Evolutionary conservation across 768 basidiomycete genomes (phyloP), one percentile per base, ranked within the genome.

Genomic region (Nidularia sp.): DNA sequence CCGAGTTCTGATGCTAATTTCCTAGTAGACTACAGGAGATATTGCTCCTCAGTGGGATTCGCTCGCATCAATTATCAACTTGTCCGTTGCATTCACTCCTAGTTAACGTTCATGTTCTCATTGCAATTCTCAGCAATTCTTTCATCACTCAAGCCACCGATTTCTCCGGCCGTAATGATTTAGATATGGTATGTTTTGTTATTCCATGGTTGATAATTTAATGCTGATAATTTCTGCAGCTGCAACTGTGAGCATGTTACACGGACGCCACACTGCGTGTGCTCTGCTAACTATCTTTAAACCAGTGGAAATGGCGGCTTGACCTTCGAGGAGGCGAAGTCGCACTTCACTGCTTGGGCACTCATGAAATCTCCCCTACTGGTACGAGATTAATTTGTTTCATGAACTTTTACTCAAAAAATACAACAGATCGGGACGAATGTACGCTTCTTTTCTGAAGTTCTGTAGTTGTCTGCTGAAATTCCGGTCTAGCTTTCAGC

Each of bases 321-420:
- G 18, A 76, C 80, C 0, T 77, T 70, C 60, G 84, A 86, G 3
- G 85, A 87, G 65, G 63, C 76, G 6, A 86, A 86, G 65, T 78
- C 83, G 1, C 85, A 88, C 59, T 87, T 86, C 62, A 85, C 84
- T 0, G 83, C 83, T 3, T 88, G 85, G 85, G 84, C 84, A 12
- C 64, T 88, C 42, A 79, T 84, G 80, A 86, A 85, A 59, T 70
- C 68, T 0, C 85, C 85, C 2, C 73, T 88, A 29, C 62, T 87
- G 53, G 70, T 74, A 31, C 34, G 65, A 62, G 31, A 32, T 29
- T 18, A 36, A 5, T 10, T 25, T 33, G 15, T 45, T 42, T 44
- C 33, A 34, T 39, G 4, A 33, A 34, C 6, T 36, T 36, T 44
- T 18, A 32, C 36, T 34, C 49, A 43, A 33, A 44, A 33, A 33